Conservation (phyloP, 2,329 filamentous ascomycete genomes). For the Xylariaceae sp. region DNA sequence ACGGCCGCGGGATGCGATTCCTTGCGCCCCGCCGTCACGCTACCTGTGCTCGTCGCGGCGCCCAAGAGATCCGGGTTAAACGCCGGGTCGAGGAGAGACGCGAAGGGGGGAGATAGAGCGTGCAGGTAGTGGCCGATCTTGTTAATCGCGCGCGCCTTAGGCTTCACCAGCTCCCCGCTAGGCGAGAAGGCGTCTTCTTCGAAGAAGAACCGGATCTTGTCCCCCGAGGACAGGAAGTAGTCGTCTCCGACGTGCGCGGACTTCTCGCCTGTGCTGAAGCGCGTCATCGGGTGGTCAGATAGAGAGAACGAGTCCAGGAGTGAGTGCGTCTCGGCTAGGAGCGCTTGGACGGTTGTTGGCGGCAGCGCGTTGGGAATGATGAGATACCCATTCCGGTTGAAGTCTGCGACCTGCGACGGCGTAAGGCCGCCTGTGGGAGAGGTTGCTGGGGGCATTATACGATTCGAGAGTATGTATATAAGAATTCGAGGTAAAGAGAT, state of each 20-base stretch:
- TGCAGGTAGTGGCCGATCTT: constrained; percentile 85
- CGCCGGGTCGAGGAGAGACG: constrained; percentile 53
- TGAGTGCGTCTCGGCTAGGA: constrained; percentile 75
- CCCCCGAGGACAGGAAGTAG: constrained; percentile 89
- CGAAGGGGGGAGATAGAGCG: constrained; percentile 70
- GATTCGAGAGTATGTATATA: not conserved
- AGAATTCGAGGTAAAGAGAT: not conserved
- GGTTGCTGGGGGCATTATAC: constrained; percentile 24
- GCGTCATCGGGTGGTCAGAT: constrained; percentile 87
- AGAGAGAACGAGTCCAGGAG: constrained; percentile 80
- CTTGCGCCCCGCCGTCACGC: constrained; percentile 39
- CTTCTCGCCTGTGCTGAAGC: constrained; percentile 84
- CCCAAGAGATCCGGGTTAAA: constrained; percentile 51
- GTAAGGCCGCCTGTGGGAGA: constrained; percentile 63
- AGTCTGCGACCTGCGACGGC: constrained; percentile 71
- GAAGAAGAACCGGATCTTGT: constrained; percentile 97
- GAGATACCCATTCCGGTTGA: constrained; percentile 86
- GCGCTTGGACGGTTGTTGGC: constrained; percentile 65
- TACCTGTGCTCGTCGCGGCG: constrained; percentile 53
- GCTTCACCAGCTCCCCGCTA: constrained; percentile 70
- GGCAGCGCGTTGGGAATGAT: constrained; percentile 80
- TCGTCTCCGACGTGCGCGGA: constrained; percentile 85
- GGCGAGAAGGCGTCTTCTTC: constrained; percentile 87
- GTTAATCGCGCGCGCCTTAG: constrained; percentile 87
- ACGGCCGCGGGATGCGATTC: constrained; percentile 61